These are phyloP conservation scores for Tetrapyrgos nigripes DNA, from an alignment of 1,284 basidiomycete species.

Conservation along the genomic window DNA sequence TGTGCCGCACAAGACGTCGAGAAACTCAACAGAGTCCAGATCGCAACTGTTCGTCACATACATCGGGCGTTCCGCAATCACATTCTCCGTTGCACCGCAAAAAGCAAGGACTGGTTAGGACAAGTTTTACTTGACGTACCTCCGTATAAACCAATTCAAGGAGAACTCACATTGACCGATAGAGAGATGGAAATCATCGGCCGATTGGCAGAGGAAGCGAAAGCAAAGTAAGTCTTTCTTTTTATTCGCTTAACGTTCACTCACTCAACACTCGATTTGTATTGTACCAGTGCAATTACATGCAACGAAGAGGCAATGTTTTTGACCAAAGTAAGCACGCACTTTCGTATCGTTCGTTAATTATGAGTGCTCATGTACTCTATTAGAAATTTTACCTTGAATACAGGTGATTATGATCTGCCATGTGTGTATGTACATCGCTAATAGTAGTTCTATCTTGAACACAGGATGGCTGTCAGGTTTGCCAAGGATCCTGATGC, in stretches of 20 bases:
- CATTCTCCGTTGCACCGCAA: constrained; percentile 26
- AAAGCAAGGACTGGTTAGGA: constrained; percentile 24
- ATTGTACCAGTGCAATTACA: background rate
- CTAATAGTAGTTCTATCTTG: constrained; percentile 28
- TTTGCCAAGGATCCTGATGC: constrained; percentile 19
- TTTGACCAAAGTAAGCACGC: background rate
- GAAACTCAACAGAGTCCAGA: constrained; percentile 10
- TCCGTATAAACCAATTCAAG: constrained; percentile 18
- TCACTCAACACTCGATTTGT: background rate
- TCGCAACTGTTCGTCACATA: constrained; percentile 19
- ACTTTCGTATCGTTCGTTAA: background rate
- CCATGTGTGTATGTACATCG: constrained; percentile 17
- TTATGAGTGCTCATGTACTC: background rate
- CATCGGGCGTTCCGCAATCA: constrained; percentile 24
- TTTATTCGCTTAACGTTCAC: background rate
- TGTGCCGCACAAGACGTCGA: constrained; percentile 27
- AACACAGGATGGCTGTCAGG: constrained; percentile 18
- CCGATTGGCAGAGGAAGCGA: constrained; percentile 19
- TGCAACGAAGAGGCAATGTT: background rate
- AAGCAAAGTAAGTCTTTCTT: constrained; percentile 23
- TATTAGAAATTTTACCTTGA: background rate
- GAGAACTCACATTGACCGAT: constrained; percentile 23
- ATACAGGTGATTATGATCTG: no score
- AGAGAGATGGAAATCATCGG: constrained; percentile 29
- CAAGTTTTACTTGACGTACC: constrained; percentile 27